Conservation (phyloP, 495 filamentous ascomycete species). For the Daldinia bambusicola region DNA sequence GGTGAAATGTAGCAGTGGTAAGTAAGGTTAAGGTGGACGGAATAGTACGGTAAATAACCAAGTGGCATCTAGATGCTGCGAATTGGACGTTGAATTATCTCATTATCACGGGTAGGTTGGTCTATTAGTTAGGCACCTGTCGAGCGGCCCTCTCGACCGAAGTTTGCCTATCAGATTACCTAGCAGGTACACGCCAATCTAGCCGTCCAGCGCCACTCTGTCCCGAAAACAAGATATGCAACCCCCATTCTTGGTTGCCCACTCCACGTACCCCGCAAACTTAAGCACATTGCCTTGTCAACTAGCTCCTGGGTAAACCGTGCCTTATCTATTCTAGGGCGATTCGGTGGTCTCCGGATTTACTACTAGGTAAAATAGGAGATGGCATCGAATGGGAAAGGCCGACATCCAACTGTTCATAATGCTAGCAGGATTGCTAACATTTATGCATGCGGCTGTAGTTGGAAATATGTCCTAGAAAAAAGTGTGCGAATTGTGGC, state of each 20-base stretch:
- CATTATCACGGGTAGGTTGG: neutral
- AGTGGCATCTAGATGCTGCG: neutral
- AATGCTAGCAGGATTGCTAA: neutral
- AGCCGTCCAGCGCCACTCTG: neutral
- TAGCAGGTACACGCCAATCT: neutral
- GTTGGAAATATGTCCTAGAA: neutral
- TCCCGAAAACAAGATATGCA: neutral
- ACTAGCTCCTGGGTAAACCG: neutral
- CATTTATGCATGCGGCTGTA: neutral
- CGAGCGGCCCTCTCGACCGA: neutral
- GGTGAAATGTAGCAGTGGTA: constrained; percentile 11
- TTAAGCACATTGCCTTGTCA: neutral
- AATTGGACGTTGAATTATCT: neutral
- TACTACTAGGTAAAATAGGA: neutral
- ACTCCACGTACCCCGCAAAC: constrained; percentile 10
- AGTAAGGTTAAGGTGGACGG: neutral
- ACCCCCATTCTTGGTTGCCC: constrained; percentile 7
- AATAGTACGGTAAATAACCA: neutral
- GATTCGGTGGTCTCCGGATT: neutral
- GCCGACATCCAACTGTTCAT: neutral
- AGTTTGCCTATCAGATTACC: neutral
- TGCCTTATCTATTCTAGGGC: neutral
- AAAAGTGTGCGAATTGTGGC: neutral
- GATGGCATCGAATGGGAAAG: neutral
- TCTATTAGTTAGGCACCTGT: no score